Base-by-base conservation (phyloP, 768 basidiomycete genomes). In the Pisolithus microcarpus region DNA sequence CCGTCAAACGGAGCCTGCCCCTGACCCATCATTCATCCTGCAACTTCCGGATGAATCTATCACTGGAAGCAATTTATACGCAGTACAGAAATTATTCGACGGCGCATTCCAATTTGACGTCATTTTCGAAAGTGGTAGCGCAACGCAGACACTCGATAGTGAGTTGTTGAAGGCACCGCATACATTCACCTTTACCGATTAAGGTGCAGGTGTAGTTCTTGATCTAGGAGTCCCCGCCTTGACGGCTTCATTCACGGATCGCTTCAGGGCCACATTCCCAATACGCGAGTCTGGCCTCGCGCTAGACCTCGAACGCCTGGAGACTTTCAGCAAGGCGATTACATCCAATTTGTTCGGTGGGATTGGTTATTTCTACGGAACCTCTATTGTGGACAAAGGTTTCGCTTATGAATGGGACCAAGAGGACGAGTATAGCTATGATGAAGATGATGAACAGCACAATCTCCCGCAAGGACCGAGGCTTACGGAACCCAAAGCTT, bases 381-480 rank as follows among this genome's bases (percentile, higher is more conserved):
- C 77, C 5, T 93, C 91, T 1, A 85, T 97, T 56, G 79, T 96
- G 7, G 87, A 97, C 64, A 75, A 79, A 38, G 80, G 82, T 36
- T 92, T 93, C 63, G 82, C 86, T 15, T 89, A 88, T 61, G 91
- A 94, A 61, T 94, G 92, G 84, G 95, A 98, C 60, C 84, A 91
- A 51, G 79, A 76, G 4, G 79, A 80, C 9, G 74, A 75, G 45
- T 58, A 56, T 28, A 65, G 55, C 34, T 68, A 70, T 42, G 72
- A 70, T 1, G 72, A 70, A 8, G 75, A 73, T 4, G 71, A 62
- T n/a, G 28, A 9, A 19, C 43, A 42, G 10, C 66, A 70, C 16
- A 67, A 69, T n/a, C 55, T 48, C 13, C 64, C 70, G 49, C 71
- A 67, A 38, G 86, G 82, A n/a, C 76, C 87, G 15, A 76, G 68